Evolutionary conservation across 345 rosid species (phyloP).

Genomic region (Eutrema heterophyllum): DNA sequence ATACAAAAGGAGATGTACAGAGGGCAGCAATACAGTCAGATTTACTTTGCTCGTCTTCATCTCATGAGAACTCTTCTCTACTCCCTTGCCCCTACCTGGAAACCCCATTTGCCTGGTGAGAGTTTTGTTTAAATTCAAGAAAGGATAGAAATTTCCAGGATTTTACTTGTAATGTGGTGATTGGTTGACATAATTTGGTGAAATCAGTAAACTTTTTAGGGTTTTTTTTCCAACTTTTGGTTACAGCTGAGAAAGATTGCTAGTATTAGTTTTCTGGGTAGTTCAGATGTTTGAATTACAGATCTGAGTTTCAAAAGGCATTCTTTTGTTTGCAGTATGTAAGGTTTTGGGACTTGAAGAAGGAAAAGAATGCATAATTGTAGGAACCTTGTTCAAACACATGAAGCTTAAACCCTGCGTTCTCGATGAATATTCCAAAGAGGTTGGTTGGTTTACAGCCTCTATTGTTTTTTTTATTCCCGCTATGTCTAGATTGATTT

Average conservation of each 20-base stretch:
- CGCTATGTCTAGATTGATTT: constrained; percentile 9
- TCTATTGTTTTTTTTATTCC: neutral
- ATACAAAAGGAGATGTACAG: constrained; percentile 68
- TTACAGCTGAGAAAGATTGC: neutral
- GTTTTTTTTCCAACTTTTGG: neutral
- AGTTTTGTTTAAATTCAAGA: neutral
- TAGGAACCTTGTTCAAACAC: constrained; percentile 90
- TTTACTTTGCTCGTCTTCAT: constrained; percentile 84
- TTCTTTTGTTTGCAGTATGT: constrained; percentile 49
- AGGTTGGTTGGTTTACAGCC: constrained; percentile 35
- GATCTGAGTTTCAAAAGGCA: constrained; percentile 7
- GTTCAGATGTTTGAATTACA: neutral
- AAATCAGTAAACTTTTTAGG: neutral
- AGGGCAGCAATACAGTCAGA: constrained; percentile 94
- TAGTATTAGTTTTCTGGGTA: neutral
- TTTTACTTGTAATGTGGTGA: neutral
- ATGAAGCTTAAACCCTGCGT: constrained; percentile 95
- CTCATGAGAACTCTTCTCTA: constrained; percentile 68
- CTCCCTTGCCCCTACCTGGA: constrained; percentile 77
- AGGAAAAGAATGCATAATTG: constrained; percentile 82
- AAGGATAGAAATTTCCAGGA: neutral
- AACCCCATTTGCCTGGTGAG: constrained; percentile 66
- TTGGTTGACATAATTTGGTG: neutral
- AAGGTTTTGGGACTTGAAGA: constrained; percentile 70
- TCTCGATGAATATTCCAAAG: constrained; percentile 95